Percentiles rank a stretch among this genome's conserved stretches.
Conservation (phyloP, 163 green algal genomes). For the Chlorella variabilis region DNA sequence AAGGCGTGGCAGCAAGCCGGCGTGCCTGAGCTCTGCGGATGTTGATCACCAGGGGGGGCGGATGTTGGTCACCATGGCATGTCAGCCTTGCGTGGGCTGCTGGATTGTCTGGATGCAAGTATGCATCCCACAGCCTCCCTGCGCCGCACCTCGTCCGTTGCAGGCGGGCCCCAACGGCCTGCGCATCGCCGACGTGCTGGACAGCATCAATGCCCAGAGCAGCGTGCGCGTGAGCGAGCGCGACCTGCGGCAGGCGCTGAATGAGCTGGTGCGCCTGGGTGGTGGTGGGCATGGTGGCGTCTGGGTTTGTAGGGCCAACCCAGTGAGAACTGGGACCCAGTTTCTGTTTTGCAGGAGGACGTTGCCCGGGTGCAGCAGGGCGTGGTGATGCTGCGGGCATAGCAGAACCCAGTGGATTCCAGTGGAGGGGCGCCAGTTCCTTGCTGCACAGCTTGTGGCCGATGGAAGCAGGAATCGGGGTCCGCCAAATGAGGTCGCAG, state of each 20-base stretch:
- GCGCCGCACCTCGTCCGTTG: too few relatives aligned
- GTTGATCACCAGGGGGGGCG: too few relatives aligned
- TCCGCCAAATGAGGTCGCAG: too few relatives aligned
- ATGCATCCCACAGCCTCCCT: too few relatives aligned
- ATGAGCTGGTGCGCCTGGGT: conserved; percentile 32
- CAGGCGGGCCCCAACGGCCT: conserved; percentile 23
- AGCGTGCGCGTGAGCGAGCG: conserved; percentile 41
- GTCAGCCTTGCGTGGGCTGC: too few relatives aligned
- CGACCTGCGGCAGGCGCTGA: conserved; percentile 42
- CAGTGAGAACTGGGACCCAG: too few relatives aligned
- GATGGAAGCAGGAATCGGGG: too few relatives aligned
- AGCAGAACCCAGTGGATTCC: too few relatives aligned
- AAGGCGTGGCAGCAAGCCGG: background rate
- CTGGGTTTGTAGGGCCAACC: too few relatives aligned
- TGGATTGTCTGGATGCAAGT: too few relatives aligned
- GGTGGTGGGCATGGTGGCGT: background rate
- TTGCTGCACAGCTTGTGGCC: conserved; percentile 6
- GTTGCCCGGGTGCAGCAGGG: conserved; percentile 20
- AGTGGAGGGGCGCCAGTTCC: conserved; percentile 1
- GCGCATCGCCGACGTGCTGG: conserved; percentile 52
- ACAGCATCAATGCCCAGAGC: conserved; percentile 31
- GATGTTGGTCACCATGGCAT: too few relatives aligned
- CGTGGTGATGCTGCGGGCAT: conserved; percentile 21
- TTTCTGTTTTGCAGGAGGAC: conserved; percentile 21
- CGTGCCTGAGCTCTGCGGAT: too few relatives aligned